Evolutionary conservation across 2,329 filamentous ascomycete species (phyloP).

Genomic region (Gaeumannomyces sp.): DNA sequence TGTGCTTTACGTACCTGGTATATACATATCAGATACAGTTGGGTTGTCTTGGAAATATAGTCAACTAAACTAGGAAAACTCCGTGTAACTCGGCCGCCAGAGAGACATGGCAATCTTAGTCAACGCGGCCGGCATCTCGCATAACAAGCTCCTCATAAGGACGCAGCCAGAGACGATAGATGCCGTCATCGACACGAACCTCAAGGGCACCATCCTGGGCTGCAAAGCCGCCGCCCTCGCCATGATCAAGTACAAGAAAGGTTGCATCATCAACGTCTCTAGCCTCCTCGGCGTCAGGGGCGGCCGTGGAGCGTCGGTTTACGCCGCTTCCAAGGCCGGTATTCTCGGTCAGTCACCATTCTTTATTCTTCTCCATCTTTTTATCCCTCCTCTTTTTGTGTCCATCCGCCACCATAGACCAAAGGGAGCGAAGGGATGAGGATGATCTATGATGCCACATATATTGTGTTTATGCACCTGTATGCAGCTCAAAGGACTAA

Average conservation of each 20-base stretch:
- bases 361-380: conserved; percentile 11
- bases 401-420: too few species aligned
- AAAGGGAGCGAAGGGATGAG: too few species aligned
- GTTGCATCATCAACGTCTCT: conserved; percentile 75
- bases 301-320: conserved; percentile 62
- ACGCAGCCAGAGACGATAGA: conserved; percentile 46
- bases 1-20: too few species aligned
- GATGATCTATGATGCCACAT: too few species aligned
- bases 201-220: conserved; percentile 57
- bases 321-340: conserved; percentile 76
- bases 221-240: conserved; percentile 40
- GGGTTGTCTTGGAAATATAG: too few species aligned
- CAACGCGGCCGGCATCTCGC: conserved; percentile 72
- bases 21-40: too few species aligned
- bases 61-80: too few species aligned
- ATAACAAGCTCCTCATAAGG: conserved; percentile 56
- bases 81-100: conserved; percentile 7
- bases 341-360: conserved; percentile 51
- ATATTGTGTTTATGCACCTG: too few species aligned
- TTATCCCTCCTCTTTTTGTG: conserved; percentile 5
- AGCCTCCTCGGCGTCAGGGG: conserved; percentile 67
- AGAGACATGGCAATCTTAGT: conserved; percentile 52
- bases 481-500: neutral
- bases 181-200: conserved; percentile 61
- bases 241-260: conserved; percentile 24